These are phyloP conservation scores for Pyricularia sp. DNA, from an alignment of 2,329 filamentous ascomycete genomes.

Conservation along the genomic window DNA sequence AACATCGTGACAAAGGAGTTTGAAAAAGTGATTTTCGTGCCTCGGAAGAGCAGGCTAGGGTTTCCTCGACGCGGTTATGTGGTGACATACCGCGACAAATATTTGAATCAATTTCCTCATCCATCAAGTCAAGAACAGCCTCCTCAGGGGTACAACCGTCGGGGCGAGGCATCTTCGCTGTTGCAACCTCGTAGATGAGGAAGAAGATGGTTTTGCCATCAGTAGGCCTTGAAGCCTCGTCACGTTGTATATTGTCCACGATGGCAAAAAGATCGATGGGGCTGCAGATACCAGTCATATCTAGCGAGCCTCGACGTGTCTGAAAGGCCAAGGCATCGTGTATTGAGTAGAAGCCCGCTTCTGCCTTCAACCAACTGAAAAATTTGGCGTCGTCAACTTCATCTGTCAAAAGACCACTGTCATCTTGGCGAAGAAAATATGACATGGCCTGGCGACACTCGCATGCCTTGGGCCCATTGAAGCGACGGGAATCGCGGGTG, in stretches of 20 bases:
- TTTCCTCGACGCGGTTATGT: neutral
- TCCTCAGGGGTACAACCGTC: neutral
- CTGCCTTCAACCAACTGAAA: neutral
- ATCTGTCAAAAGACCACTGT: neutral
- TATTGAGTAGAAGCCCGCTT: neutral
- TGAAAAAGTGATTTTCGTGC: neutral
- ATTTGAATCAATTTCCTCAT: neutral
- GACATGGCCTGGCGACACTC: neutral
- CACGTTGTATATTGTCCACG: neutral
- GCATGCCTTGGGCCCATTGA: neutral
- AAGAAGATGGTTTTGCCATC: neutral
- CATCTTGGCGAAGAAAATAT: neutral
- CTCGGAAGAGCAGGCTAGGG: no score
- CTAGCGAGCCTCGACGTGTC: neutral
- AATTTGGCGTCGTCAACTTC: neutral
- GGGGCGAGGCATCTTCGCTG: neutral
- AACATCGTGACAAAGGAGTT: neutral
- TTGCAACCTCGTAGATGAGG: neutral
- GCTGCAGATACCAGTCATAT: neutral
- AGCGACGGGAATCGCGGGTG: neutral
- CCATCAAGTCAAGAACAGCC: neutral
- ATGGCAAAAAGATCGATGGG: neutral
- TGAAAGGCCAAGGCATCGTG: neutral
- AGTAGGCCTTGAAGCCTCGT: neutral
- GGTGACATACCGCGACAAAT: neutral